phyloP scores from a whole-genome alignment of 371 early-diverging fungal species.

The Entomophthora muscae region DNA sequence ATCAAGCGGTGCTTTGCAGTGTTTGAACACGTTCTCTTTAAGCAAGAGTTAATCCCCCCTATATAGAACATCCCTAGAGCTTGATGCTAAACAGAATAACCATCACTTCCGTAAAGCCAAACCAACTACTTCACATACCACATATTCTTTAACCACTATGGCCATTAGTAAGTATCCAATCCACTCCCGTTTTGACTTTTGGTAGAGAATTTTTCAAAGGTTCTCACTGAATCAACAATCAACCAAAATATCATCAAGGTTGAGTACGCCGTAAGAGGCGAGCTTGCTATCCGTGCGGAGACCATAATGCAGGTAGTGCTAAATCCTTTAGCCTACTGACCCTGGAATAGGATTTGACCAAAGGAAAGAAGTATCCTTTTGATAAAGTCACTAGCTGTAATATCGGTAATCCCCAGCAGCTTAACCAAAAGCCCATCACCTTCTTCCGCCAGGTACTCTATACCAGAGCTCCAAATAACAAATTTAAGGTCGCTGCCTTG shows the following conservation, averaged over 20 bases:
- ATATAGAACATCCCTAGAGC: too few relatives aligned
- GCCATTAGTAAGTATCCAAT: background rate
- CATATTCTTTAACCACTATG: too few relatives aligned
- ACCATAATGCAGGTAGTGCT: conserved; percentile 45
- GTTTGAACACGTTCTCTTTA: too few relatives aligned
- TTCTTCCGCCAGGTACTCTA: conserved; percentile 79
- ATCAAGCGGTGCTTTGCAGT: too few relatives aligned
- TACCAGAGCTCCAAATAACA: background rate
- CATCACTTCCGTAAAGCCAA: too few relatives aligned
- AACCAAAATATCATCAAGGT: conserved; percentile 53
- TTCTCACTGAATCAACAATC: conserved; percentile 46
- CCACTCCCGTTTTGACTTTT: background rate
- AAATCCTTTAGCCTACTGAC: background rate
- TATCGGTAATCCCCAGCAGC: conserved; percentile 96
- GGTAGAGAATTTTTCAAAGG: conserved; percentile 15
- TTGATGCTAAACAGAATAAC: too few relatives aligned
- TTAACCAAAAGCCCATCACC: conserved; percentile 86
- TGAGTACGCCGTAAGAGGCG: conserved; percentile 95
- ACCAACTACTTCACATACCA: too few relatives aligned
- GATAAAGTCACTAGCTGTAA: conserved; percentile 72
- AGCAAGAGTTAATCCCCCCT: too few relatives aligned
- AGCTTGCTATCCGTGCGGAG: conserved; percentile 87
- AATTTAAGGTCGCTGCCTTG: conserved; percentile 74
- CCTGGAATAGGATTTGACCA: conserved; percentile 21
- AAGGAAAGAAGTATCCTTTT: conserved; percentile 42